Base-by-base conservation (phyloP, 2,329 filamentous ascomycete genomes). In the Sarocladium kiliense region DNA sequence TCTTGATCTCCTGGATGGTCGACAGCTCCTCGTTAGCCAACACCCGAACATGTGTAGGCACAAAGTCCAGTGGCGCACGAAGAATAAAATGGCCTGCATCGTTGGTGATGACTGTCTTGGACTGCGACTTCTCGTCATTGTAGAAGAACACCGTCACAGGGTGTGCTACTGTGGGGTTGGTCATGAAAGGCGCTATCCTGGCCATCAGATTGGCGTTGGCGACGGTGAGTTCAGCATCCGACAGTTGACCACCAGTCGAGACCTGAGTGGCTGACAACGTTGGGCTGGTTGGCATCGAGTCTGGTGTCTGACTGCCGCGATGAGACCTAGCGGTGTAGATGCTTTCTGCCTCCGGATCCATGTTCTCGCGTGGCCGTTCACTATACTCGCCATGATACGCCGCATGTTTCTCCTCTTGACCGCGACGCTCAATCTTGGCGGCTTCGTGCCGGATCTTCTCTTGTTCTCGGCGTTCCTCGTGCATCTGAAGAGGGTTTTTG, bases 81-180 rank as follows among this genome's bases (percentile, higher is more conserved):
- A 92, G 76, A 39, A 77, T 81, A 64, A 99, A 99, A 69, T 99
- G 94, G 0, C 94, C 94, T 0, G 89, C 85, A 30, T 94, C 88
- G 64, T 97, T 88, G 0, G 95, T 99, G 59, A 82, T 80, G 3
- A 96, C 84, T 1, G 89, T 96, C 54, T 88, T 82, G 26, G 93
- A 95, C 62, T 91, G 86, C 1, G 93, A 96, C 53, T 85, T 80
- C 2, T 80, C 73, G 14, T 95, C 85, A 63, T 97, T 94, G 73
- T 95, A 99, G 70, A 99, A 97, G 75, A 97, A 97, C 1, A 96
- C 77, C 0, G 91, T 97, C 54, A 99, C 87, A 0, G 92, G 87
- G 19, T 85, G 81, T 53, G 87, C 82, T 1, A 87, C 83, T 56
- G 92, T 75, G 0, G 94, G 91, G 39, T 86, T 92, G 1, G 91